These are phyloP conservation scores for Crithidia sp. DNA, from an alignment of 208 protist species.

Conservation along the genomic window DNA sequence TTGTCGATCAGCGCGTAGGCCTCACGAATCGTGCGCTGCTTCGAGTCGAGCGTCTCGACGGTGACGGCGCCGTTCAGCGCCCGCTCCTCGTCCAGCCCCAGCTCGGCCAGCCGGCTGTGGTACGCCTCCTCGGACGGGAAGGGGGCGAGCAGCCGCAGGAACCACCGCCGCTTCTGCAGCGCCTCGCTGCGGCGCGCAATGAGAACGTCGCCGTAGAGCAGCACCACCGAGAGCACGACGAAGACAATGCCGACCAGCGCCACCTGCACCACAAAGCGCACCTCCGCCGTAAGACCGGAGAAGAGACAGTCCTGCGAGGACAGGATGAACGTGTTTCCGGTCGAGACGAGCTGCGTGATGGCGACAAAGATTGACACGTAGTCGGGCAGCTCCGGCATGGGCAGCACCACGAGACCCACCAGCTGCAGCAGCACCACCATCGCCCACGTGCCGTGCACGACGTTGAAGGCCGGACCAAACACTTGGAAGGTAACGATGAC, in stretches of 20 bases:
- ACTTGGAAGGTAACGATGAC: conserved; percentile 33
- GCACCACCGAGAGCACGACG: conserved; percentile 20
- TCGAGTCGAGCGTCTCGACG: conserved; percentile 30
- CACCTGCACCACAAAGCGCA: conserved; percentile 25
- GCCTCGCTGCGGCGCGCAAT: conserved; percentile 21
- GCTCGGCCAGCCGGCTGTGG: conserved; percentile 34
- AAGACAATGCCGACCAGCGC: conserved; percentile 16
- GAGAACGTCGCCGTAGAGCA: conserved; percentile 33
- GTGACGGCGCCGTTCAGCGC: conserved; percentile 15
- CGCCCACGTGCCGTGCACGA: conserved; percentile 24
- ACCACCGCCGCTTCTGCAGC: conserved; percentile 28
- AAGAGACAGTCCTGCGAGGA: conserved; percentile 32
- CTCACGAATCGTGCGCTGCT: conserved; percentile 38
- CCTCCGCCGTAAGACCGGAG: conserved; percentile 8
- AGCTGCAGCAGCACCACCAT: conserved; percentile 37
- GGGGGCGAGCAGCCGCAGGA: conserved; percentile 37
- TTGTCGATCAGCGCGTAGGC: conserved; percentile 54
- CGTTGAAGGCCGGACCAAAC: conserved; percentile 22
- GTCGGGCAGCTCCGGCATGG: conserved; percentile 37
- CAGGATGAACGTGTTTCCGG: conserved; percentile 26
- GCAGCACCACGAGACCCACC: conserved; percentile 26
- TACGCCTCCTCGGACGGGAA: conserved; percentile 45
- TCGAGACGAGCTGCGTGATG: conserved; percentile 24
- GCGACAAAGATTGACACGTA: conserved; percentile 35
- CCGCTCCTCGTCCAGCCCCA: conserved; percentile 44